These are phyloP conservation scores for Conticribra weissflogii DNA, from an alignment of 108 stramenopile species.

Conservation along the genomic window DNA sequence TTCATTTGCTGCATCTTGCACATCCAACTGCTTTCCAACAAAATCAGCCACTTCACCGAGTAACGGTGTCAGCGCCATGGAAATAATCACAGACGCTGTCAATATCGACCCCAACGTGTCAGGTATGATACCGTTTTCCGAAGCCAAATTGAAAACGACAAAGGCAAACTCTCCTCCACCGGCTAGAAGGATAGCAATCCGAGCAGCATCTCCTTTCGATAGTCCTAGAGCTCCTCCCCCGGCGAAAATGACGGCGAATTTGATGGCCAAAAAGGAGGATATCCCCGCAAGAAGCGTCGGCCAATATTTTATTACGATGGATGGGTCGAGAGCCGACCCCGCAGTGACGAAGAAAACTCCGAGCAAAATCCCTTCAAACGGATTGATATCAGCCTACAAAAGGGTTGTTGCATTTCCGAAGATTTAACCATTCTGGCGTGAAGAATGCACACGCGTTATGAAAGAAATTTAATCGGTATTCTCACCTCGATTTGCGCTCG, in stretches of 20 bases:
- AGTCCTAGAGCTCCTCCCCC: slow-evolving; percentile 65
- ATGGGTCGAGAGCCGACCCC: slow-evolving; percentile 70
- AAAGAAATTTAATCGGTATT: neutral
- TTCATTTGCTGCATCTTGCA: slow-evolving; percentile 24
- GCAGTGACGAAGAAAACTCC: slow-evolving; percentile 83
- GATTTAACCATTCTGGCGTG: no score
- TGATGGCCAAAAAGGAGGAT: slow-evolving; percentile 55
- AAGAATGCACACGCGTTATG: neutral
- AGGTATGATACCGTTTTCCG: slow-evolving; percentile 65
- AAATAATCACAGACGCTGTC: slow-evolving; percentile 75
- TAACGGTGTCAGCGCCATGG: slow-evolving; percentile 77
- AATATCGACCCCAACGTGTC: slow-evolving; percentile 54
- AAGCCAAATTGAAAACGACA: slow-evolving; percentile 73
- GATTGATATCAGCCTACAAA: slow-evolving; percentile 74
- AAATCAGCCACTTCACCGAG: slow-evolving; percentile 66
- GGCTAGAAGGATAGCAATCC: slow-evolving; percentile 62
- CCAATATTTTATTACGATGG: slow-evolving; percentile 59
- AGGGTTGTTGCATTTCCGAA: no score
- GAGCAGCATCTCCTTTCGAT: slow-evolving; percentile 61
- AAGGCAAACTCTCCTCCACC: slow-evolving; percentile 83
- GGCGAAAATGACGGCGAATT: slow-evolving; percentile 64
- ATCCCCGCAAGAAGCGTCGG: slow-evolving; percentile 73
- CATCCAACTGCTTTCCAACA: slow-evolving; percentile 60
- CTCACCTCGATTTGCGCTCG: slow-evolving; percentile 71
- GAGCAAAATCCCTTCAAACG: slow-evolving; percentile 81